A percentile compares a stretch with the other conserved stretches of the same genome.
These are phyloP conservation scores for Stachybotrys chartarum DNA, from an alignment of 2,329 filamentous ascomycete genomes.

Conservation along the genomic window DNA sequence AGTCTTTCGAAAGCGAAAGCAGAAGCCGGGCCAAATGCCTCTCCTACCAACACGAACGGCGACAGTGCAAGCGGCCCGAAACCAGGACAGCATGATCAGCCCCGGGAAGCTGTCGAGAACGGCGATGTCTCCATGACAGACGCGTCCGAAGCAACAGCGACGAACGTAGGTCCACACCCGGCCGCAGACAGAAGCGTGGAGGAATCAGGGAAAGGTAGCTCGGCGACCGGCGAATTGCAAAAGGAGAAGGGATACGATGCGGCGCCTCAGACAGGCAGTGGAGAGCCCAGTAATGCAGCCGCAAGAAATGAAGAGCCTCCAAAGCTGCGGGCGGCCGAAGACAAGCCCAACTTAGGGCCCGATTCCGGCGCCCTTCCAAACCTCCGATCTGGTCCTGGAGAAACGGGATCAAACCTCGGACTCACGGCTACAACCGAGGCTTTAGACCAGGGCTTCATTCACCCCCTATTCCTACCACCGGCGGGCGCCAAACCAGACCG, in stretches of 20 bases:
- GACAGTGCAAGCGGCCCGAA: slow-evolving; percentile 1
- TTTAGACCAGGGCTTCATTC: slow-evolving; percentile 48
- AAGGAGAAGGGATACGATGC: too few relatives aligned
- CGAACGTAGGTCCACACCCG: neutral
- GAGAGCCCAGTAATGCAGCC: too few relatives aligned
- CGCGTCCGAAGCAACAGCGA: neutral
- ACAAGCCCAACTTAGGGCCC: too few relatives aligned
- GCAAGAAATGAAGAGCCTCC: too few relatives aligned
- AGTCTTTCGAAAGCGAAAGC: slow-evolving; percentile 18
- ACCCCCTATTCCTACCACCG: slow-evolving; percentile 68
- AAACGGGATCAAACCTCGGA: neutral
- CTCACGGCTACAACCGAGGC: slow-evolving; percentile 6
- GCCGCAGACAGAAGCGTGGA: slow-evolving; percentile 1
- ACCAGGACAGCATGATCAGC: neutral
- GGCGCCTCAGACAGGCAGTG: too few relatives aligned
- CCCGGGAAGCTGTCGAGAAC: slow-evolving; percentile 9
- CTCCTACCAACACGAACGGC: slow-evolving; percentile 13
- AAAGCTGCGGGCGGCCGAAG: too few relatives aligned
- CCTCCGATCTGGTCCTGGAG: neutral
- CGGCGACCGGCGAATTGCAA: too few relatives aligned
- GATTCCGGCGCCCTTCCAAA: too few relatives aligned
- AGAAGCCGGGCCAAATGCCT: neutral
- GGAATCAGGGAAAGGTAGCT: slow-evolving; percentile 1
- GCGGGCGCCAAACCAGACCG: slow-evolving; percentile 55
- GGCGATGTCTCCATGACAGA: slow-evolving; percentile 21